These are phyloP conservation scores for Xylaria digitata DNA, from an alignment of 2,329 filamentous ascomycete species.

Conservation along the genomic window DNA sequence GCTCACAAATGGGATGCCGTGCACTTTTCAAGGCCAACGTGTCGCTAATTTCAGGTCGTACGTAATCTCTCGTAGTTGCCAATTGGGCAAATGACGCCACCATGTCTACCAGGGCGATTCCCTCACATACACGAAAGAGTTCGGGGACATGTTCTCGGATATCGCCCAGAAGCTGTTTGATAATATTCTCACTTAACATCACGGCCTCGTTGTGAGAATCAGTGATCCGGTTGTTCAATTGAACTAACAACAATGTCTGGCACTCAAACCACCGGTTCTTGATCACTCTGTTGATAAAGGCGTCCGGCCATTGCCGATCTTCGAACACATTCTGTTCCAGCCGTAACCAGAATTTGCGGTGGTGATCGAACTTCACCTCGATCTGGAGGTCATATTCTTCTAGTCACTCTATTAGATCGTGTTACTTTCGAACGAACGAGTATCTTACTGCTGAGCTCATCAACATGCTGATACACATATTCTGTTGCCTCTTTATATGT, in stretches of 20 bases:
- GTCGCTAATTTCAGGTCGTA: slow-evolving; percentile 74
- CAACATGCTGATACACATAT: slow-evolving; percentile 78
- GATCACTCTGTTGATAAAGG: slow-evolving; percentile 81
- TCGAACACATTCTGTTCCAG: slow-evolving; percentile 73
- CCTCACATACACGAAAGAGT: slow-evolving; percentile 87
- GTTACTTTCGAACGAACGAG: neutral
- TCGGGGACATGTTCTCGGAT: slow-evolving; percentile 77
- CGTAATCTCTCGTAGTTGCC: slow-evolving; percentile 69
- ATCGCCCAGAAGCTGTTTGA: slow-evolving; percentile 77
- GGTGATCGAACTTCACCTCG: slow-evolving; percentile 79
- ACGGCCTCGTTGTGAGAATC: slow-evolving; percentile 88
- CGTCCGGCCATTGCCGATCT: slow-evolving; percentile 66
- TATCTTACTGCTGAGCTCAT: slow-evolving; percentile 70
- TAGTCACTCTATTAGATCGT: slow-evolving; percentile 45
- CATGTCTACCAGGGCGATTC: slow-evolving; percentile 89
- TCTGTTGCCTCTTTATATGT: slow-evolving; percentile 90
- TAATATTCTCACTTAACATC: slow-evolving; percentile 80
- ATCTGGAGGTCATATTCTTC: slow-evolving; percentile 68
- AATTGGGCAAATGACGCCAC: slow-evolving; percentile 80
- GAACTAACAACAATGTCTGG: slow-evolving; percentile 85
- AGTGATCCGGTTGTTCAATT: slow-evolving; percentile 80
- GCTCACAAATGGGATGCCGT: slow-evolving; percentile 83
- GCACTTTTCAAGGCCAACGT: slow-evolving; percentile 78
- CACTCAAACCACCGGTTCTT: slow-evolving; percentile 86
- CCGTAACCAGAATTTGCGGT: slow-evolving; percentile 82